Evolutionary conservation across 1,284 basidiomycete genomes (phyloP).

Genomic region (Trametes versicolor): DNA sequence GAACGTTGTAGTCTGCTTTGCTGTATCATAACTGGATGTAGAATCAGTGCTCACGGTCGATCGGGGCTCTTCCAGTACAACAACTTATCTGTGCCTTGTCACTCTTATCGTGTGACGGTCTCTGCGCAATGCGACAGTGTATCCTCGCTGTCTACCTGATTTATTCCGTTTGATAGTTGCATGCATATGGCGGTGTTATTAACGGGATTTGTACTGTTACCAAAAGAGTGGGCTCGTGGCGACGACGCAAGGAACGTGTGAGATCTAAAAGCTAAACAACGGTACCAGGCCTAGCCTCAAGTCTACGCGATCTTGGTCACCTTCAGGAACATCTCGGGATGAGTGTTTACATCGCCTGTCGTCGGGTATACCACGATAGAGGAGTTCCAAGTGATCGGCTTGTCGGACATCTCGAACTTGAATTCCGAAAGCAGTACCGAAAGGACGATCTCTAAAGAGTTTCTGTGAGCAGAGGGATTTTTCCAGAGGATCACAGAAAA

Average conservation of each 20-base stretch:
- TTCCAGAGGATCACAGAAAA: background rate
- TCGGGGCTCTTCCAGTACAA: too few species aligned
- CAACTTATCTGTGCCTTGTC: too few species aligned
- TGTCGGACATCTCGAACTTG: slow-evolving; percentile 29
- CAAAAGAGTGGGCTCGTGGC: too few species aligned
- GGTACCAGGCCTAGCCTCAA: background rate
- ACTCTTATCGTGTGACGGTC: too few species aligned
- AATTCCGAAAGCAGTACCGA: slow-evolving; percentile 19
- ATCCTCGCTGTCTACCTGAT: too few species aligned
- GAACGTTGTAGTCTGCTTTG: background rate
- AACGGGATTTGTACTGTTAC: too few species aligned
- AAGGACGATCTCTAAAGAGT: slow-evolving; percentile 26
- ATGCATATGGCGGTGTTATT: too few species aligned
- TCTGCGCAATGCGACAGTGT: background rate
- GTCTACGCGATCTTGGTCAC: slow-evolving; percentile 3
- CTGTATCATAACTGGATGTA: background rate
- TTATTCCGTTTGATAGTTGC: too few species aligned
- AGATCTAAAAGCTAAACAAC: too few species aligned
- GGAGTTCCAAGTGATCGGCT: slow-evolving; percentile 37
- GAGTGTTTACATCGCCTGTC: slow-evolving; percentile 10
- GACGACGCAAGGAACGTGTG: too few species aligned
- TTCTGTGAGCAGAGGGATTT: background rate
- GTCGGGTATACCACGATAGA: slow-evolving; percentile 32
- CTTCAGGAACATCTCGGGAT: slow-evolving; percentile 25
- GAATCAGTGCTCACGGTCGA: too few species aligned